A percentile compares a stretch with the other conserved stretches of the same genome.
These are phyloP conservation scores for Metarhizium rileyi DNA, from an alignment of 2,329 filamentous ascomycete species.

Conservation along the genomic window DNA sequence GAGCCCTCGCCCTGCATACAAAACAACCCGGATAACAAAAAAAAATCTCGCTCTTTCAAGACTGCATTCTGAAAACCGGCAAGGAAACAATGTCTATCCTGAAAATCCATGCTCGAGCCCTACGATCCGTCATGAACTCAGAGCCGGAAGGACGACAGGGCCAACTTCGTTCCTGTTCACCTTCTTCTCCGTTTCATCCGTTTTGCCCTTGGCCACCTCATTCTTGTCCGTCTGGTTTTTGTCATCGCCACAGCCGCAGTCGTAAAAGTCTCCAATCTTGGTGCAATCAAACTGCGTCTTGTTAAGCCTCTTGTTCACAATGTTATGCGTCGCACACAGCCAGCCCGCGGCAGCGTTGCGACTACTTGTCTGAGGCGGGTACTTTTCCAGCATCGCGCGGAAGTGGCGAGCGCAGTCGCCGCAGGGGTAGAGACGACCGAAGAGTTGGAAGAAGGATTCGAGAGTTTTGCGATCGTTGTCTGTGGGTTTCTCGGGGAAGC, in stretches of 20 bases:
- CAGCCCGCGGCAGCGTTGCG: constrained; percentile 56
- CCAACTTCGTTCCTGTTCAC: not conserved
- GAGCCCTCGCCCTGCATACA: not conserved
- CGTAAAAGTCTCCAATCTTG: constrained; percentile 61
- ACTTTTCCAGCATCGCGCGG: constrained; percentile 49
- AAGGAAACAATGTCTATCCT: not conserved
- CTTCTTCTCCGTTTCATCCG: constrained; percentile 11
- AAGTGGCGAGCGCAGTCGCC: constrained; percentile 62
- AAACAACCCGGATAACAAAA: not conserved
- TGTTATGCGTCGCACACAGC: constrained; percentile 59
- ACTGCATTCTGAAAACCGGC: not conserved
- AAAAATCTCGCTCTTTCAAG: not conserved
- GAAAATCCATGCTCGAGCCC: not conserved
- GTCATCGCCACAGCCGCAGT: constrained; percentile 61
- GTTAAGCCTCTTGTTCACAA: constrained; percentile 53
- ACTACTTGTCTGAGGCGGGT: constrained; percentile 54
- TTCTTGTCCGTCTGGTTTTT: constrained; percentile 27
- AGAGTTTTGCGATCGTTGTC: constrained; percentile 52
- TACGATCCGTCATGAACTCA: not conserved
- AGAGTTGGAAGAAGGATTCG: constrained; percentile 55
- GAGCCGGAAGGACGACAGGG: too few species aligned
- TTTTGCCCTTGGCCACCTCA: constrained; percentile 17
- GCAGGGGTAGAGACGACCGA: constrained; percentile 60
- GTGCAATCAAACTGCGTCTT: constrained; percentile 56
- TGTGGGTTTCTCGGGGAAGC: constrained; percentile 57